Base-by-base conservation (phyloP, 129 eudicot species). In the Dittrichia graveolens region DNA sequence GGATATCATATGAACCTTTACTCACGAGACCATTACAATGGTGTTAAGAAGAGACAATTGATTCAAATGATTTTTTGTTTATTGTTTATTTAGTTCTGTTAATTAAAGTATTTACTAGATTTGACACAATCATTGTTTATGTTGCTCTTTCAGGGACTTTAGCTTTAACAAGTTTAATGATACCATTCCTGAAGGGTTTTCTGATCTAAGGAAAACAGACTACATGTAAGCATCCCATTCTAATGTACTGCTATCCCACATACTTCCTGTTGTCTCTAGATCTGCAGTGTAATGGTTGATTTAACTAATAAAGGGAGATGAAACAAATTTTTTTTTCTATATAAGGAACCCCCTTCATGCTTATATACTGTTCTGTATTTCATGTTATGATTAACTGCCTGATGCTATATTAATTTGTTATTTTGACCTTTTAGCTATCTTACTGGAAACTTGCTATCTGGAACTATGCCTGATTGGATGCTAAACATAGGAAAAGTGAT, bases 81-180 rank as follows among this genome's bases (percentile, higher is more conserved):
- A 7, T 37, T 13, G 14, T 13, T 31, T 31, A 14, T 47, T 10
- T 59, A 31, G 16, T 13, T 57, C 18, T 59, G 13, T 72, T 38
- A 12, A 55, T 59, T 60, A 31, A 14, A 59, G 12, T 44, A 24
- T 45, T 57, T 66, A n/a, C 41, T 45, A 43, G 2, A 53, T 19
- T 47, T 35, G 8, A 46, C 67, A 65, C 47, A 16, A 2, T 57
- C 35, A 59, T 73, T 44, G 35, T 65, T 58, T 53, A 18, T 49
- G 65, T 66, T 67, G 4, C 38, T 56, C 11, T 73, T 82, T 73
- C 75, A 85, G 90, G 59, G 87, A 85, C 77, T 67, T 85, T 14
- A 85, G 82, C 80, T 82, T 81, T 56, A 85, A 85, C 80, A 80
- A 69, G 61, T 57, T 85, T 53, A 82, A 62, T 58, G 87, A 87